Percentiles rank a stretch among this genome's conserved stretches.
Conservation (phyloP, 305 asterid species). For the Fraxinus nigra region DNA sequence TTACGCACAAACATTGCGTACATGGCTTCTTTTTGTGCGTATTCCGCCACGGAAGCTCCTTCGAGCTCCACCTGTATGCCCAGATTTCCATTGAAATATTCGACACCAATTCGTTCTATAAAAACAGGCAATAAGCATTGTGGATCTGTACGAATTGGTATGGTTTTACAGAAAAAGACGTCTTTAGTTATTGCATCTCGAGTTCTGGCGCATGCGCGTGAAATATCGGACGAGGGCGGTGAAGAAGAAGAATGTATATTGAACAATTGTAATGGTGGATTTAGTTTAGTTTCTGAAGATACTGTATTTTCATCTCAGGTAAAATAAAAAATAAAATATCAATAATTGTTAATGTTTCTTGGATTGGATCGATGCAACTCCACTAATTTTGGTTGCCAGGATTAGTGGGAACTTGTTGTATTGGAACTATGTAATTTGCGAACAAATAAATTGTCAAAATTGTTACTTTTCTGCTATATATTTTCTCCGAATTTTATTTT, state of each 20-base stretch:
- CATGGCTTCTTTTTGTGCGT: constrained; percentile 27
- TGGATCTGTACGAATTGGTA: constrained; percentile 26
- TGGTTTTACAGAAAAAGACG: constrained; percentile 21
- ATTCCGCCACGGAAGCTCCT: constrained; percentile 58
- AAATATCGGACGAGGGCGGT: constrained; percentile 39
- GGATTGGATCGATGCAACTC: neutral
- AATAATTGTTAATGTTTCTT: neutral
- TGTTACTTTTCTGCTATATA: neutral
- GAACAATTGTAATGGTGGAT: constrained; percentile 30
- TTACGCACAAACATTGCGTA: neutral
- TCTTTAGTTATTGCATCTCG: constrained; percentile 32
- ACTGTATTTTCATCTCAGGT: constrained; percentile 47
- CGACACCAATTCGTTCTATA: constrained; percentile 12
- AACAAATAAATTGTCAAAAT: neutral
- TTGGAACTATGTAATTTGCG: neutral
- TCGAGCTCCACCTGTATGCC: constrained; percentile 42
- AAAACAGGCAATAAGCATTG: constrained; percentile 14
- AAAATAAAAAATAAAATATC: neutral
- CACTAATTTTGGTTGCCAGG: neutral
- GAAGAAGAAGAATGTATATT: constrained; percentile 34
- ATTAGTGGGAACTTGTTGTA: neutral
- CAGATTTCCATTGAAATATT: constrained; percentile 31
- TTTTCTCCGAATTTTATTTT: neutral
- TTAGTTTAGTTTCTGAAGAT: constrained; percentile 39
- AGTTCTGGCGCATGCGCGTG: constrained; percentile 36